A percentile compares a stretch with the other conserved stretches of the same genome.
Conservation (phyloP, 768 basidiomycete species). For the Naganishia onofrii region DNA sequence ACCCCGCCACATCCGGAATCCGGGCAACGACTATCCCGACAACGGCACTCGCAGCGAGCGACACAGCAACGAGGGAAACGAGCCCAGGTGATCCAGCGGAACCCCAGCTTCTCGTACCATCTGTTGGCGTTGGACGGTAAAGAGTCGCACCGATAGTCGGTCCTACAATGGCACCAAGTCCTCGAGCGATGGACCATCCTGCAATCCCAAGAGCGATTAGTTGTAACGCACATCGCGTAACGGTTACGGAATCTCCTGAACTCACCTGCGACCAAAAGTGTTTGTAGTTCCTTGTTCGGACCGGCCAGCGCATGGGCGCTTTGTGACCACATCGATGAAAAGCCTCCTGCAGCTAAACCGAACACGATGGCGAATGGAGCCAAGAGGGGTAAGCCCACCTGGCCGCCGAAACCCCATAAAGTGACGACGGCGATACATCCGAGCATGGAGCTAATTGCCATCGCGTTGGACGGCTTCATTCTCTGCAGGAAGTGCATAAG, state of each 20-base stretch:
- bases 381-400: slow-evolving; percentile 31
- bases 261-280: slow-evolving; percentile 33
- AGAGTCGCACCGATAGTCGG: slow-evolving; percentile 34
- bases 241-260: background rate
- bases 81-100: slow-evolving; percentile 38
- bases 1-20: background rate
- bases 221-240: background rate
- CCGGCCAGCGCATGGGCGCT: slow-evolving; percentile 33
- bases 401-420: slow-evolving; percentile 35
- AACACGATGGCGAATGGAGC: slow-evolving; percentile 36
- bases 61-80: slow-evolving; percentile 34
- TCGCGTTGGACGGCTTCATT: slow-evolving; percentile 34
- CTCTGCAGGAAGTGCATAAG: slow-evolving; percentile 29
- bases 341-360: slow-evolving; percentile 35
- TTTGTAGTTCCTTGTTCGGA: slow-evolving; percentile 36
- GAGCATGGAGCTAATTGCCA: slow-evolving; percentile 33
- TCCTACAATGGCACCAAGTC: slow-evolving; percentile 34
- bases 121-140: slow-evolving; percentile 22
- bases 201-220: background rate
- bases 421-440: slow-evolving; percentile 35
- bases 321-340: slow-evolving; percentile 39
- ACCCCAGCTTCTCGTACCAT: slow-evolving; percentile 26
- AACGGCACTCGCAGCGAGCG: slow-evolving; percentile 32
- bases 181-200: slow-evolving; percentile 37
- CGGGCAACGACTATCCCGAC: slow-evolving; percentile 16